phyloP scores from a whole-genome alignment of 805 yeast genomes.

The Yamadazyma laniorum region DNA sequence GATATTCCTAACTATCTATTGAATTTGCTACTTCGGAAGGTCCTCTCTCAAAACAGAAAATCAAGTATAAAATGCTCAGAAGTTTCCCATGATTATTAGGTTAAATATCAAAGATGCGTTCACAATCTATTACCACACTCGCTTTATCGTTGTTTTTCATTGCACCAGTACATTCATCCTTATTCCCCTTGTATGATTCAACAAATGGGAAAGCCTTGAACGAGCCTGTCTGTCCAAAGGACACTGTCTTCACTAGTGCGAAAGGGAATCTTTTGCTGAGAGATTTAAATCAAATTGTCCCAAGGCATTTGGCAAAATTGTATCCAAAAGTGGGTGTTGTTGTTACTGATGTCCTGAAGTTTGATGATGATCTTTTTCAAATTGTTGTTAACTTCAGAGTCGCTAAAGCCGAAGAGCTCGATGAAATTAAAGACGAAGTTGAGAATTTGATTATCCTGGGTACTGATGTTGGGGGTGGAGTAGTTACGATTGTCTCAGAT shows the following conservation, averaged over 20 bases:
- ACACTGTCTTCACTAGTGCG: conserved; percentile 2
- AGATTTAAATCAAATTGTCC: background rate
- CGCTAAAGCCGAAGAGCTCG: conserved; percentile 19
- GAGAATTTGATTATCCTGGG: conserved; percentile 18
- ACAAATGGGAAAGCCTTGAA: background rate
- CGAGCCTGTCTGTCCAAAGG: conserved; percentile 6
- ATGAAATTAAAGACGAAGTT: conserved; percentile 15
- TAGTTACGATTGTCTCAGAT: conserved; percentile 13
- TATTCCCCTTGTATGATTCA: conserved; percentile 8
- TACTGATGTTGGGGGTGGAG: conserved; percentile 19
- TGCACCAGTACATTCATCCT: conserved; percentile 7
- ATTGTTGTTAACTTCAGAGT: conserved; percentile 24
- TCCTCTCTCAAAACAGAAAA: no score
- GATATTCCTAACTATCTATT: no score
- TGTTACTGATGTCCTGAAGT: conserved; percentile 22
- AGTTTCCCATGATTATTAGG: no score
- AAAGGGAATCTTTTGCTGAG: background rate
- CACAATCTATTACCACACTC: conserved; percentile 6
- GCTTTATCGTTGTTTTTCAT: conserved; percentile 5
- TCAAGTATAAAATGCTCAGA: no score
- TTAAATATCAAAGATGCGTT: no score
- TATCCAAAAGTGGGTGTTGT: conserved; percentile 24
- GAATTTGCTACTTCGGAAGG: no score
- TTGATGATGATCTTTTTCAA: conserved; percentile 19
- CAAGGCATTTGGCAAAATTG: conserved; percentile 7